These are phyloP conservation scores for Haberlea rhodopensis DNA, from an alignment of 257 asterid genomes.

Conservation along the genomic window DNA sequence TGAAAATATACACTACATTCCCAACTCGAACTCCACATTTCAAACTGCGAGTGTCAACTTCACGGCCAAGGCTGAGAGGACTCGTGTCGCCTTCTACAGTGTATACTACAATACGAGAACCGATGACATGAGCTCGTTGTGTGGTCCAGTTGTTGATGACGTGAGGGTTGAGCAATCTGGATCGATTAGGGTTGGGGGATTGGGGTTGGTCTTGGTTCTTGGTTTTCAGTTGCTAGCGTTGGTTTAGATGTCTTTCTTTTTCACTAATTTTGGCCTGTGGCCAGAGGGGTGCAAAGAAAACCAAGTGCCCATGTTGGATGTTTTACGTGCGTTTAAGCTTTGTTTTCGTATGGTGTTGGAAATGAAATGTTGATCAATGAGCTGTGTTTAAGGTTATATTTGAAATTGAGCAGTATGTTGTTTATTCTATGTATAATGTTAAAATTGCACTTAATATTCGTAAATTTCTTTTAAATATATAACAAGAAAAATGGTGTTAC, in stretches of 20 bases:
- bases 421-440: too few species aligned
- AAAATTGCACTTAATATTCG: too few species aligned
- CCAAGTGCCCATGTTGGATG: background rate
- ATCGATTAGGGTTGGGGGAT: conserved; percentile 26
- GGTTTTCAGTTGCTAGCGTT: background rate
- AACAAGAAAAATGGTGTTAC: too few species aligned
- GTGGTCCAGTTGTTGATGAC: conserved; percentile 96
- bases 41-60: conserved; percentile 58
- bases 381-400: background rate
- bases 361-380: background rate
- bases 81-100: conserved; percentile 83
- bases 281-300: background rate
- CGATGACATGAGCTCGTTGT: conserved; percentile 86
- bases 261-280: background rate
- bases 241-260: background rate
- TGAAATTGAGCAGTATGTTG: too few species aligned
- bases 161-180: conserved; percentile 61
- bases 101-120: conserved; percentile 85
- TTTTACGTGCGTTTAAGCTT: background rate
- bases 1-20: conserved; percentile 49
- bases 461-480: too few species aligned
- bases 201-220: conserved; percentile 30
- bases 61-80: conserved; percentile 80
- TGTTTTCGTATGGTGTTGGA: background rate
- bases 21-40: conserved; percentile 54